Percentiles rank a stretch among this genome's conserved stretches.
Conservation (phyloP, 345 rosid species). For the Xanthoceras sorbifolium region DNA sequence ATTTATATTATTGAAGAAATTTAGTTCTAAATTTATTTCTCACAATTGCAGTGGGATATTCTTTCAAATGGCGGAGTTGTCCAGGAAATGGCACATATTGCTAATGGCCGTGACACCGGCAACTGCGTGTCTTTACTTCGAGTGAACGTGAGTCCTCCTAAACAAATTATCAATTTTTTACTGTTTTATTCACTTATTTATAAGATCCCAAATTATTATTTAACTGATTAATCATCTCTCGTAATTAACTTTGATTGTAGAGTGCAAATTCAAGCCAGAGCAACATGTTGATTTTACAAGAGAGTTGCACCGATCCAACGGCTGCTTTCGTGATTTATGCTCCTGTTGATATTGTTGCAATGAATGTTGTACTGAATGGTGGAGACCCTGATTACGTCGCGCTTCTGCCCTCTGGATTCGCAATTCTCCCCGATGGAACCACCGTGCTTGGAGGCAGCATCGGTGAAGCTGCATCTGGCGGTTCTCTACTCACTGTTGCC, state of each 20-base stretch:
- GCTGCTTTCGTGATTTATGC: slow-evolving; percentile 64
- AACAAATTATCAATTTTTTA: too few species aligned
- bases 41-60: slow-evolving; percentile 83
- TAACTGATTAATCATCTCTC: neutral
- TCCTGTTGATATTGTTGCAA: slow-evolving; percentile 50
- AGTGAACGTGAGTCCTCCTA: slow-evolving; percentile 53
- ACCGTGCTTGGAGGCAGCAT: slow-evolving; percentile 20
- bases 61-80: slow-evolving; percentile 63
- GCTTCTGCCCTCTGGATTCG: slow-evolving; percentile 67
- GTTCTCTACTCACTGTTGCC: slow-evolving; percentile 77
- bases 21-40: neutral
- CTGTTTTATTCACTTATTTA: neutral
- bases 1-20: neutral
- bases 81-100: slow-evolving; percentile 79
- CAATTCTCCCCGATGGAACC: slow-evolving; percentile 61
- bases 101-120: slow-evolving; percentile 80
- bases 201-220: neutral
- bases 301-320: slow-evolving; percentile 54
- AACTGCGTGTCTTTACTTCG: slow-evolving; percentile 76
- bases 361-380: slow-evolving; percentile 50
- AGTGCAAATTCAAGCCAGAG: slow-evolving; percentile 44
- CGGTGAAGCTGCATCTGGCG: slow-evolving; percentile 34
- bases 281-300: slow-evolving; percentile 67
- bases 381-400: slow-evolving; percentile 57
- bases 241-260: slow-evolving; percentile 20